These are phyloP conservation scores for Suhomyces anneliseae DNA, from an alignment of 1,139 yeast species.

Conservation along the genomic window DNA sequence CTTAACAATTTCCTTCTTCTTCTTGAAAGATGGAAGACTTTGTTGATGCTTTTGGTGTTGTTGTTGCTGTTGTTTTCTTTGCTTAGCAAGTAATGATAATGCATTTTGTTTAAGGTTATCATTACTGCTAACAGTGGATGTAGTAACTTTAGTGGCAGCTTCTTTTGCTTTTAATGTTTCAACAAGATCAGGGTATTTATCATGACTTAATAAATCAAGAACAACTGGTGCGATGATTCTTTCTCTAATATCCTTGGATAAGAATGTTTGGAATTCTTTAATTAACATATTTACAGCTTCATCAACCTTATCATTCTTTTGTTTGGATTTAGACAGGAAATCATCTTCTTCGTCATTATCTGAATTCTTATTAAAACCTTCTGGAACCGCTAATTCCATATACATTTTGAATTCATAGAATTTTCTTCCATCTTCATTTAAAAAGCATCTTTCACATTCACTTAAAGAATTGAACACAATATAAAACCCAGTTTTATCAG, in stretches of 20 bases:
- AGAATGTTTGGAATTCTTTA: conserved; percentile 62
- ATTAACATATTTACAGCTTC: conserved; percentile 62
- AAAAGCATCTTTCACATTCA: conserved; percentile 68
- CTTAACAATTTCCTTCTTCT: conserved; percentile 22
- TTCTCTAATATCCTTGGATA: conserved; percentile 73
- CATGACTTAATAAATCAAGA: conserved; percentile 60
- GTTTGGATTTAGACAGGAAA: conserved; percentile 5
- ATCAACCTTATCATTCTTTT: conserved; percentile 37
- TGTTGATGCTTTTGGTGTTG: conserved; percentile 45
- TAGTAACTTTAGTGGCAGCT: conserved; percentile 21
- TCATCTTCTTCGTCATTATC: conserved; percentile 9
- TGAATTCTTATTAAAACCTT: conserved; percentile 19
- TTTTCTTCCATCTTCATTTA: conserved; percentile 62
- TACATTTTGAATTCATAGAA: conserved; percentile 50
- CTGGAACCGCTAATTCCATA: conserved; percentile 58
- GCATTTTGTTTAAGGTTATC: conserved; percentile 24
- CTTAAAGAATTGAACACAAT: conserved; percentile 63
- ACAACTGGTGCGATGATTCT: conserved; percentile 73
- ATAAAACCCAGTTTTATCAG: conserved; percentile 67
- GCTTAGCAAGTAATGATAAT: conserved; percentile 28
- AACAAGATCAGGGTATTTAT: conserved; percentile 55
- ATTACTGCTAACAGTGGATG: conserved; percentile 17
- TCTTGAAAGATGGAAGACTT: conserved; percentile 40
- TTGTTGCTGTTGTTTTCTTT: conserved; percentile 26
- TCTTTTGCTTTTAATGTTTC: conserved; percentile 45